A percentile compares a stretch with the other conserved stretches of the same genome.
phyloP scores from a whole-genome alignment of 495 filamentous ascomycete species.

The Annulohypoxylon maeteangense region DNA sequence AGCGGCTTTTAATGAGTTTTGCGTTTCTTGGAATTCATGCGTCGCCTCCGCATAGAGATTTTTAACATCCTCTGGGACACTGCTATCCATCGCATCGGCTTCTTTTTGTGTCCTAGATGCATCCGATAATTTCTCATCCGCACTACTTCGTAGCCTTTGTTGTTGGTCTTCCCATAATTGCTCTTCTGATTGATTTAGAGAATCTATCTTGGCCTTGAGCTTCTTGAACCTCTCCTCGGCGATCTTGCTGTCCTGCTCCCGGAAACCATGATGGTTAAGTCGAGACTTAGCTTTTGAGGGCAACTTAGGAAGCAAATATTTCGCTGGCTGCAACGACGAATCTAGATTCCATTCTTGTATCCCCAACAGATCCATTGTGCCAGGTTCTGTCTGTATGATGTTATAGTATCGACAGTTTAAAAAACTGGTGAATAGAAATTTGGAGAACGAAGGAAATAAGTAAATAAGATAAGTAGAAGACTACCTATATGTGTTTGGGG shows the following conservation, averaged over 20 bases:
- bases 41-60: neutral
- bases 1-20: neutral
- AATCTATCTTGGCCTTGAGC: neutral
- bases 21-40: neutral
- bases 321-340: neutral
- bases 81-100: neutral
- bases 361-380: neutral
- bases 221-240: neutral
- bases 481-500: too few relatives aligned
- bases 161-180: neutral
- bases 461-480: neutral
- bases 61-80: neutral
- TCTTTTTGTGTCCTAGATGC: neutral
- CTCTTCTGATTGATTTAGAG: neutral
- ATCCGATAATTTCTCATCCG: neutral
- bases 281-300: neutral
- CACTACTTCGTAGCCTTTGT: neutral
- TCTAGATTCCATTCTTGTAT: neutral
- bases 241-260: neutral
- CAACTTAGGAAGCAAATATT: neutral
- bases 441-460: neutral
- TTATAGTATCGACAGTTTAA: neutral
- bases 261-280: neutral
- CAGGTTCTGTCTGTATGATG: neutral
- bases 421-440: neutral